Percentiles rank a stretch among this genome's conserved stretches.
Evolutionary conservation across 768 basidiomycete genomes (phyloP).

Genomic region (Boletus pseudopeckii): DNA sequence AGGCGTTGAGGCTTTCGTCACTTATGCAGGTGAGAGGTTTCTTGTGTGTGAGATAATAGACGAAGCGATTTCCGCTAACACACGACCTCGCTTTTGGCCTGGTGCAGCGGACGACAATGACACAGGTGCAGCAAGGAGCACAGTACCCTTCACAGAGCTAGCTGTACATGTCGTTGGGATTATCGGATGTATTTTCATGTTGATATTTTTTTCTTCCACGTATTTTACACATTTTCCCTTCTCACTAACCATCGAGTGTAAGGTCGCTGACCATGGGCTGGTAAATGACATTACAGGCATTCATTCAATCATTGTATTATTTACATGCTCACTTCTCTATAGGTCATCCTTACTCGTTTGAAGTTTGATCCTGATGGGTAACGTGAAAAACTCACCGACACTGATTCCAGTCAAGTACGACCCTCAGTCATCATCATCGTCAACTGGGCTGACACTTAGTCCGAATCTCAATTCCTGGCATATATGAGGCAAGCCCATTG

Average conservation of each 20-base stretch:
- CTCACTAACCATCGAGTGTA: not conserved
- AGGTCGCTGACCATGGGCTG: conserved; percentile 2
- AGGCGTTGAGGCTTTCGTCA: conserved; percentile 37
- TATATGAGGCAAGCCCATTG: conserved; percentile 3
- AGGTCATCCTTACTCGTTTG: not conserved
- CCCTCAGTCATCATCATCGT: not conserved
- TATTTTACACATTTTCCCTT: conserved; percentile 9
- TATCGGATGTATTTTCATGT: conserved; percentile 15
- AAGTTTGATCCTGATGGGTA: not conserved
- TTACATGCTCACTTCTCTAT: not conserved
- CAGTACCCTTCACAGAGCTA: conserved; percentile 32
- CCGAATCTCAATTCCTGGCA: not conserved
- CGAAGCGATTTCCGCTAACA: conserved; percentile 1
- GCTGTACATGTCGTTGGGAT: conserved; percentile 16
- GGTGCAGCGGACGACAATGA: conserved; percentile 25
- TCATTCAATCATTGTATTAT: not conserved
- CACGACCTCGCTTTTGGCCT: not conserved
- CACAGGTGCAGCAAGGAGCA: conserved; percentile 30
- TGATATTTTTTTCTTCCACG: conserved; percentile 1
- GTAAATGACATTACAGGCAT: not conserved
- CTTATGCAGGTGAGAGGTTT: conserved; percentile 33
- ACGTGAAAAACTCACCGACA: not conserved
- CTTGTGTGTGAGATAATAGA: not conserved
- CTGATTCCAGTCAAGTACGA: not conserved
- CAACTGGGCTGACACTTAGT: not conserved